Base-by-base conservation (phyloP, 1,284 basidiomycete genomes). In the Tilletia setariae region DNA sequence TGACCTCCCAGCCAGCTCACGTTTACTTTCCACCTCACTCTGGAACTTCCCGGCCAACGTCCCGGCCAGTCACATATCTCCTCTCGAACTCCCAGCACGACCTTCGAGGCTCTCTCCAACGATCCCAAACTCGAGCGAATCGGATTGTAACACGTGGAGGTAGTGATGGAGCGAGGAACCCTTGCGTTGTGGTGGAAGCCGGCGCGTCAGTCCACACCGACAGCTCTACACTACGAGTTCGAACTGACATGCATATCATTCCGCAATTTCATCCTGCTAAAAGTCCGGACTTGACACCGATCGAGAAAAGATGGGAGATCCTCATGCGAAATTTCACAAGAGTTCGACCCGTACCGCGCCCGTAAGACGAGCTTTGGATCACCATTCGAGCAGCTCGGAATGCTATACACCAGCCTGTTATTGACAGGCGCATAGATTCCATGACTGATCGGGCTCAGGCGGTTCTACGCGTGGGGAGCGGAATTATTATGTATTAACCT, bases 261-360 rank as follows among this genome's bases (percentile, higher is more conserved):
- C 47, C 47, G 8, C 47, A 49, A 25, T 8, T 49, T 49, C 47
- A 49, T 19, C 67, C 63, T 7, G 44, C 67, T 23, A 63, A 65
- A 21, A 62, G 42, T n/a, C 67, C 67, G 16, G 63, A 68, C 63
- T n/a, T 68, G 2, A 68, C 65, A 25, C 67, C 67, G 46, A 68
- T 51, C 23, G 44, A 68, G n/a, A 68, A 68, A 30, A 43, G 51
- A 35, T 65, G 63, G 63, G 13, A 3, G 1, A 35, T 64, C 32
- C 59, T 67, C 32, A 67, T 64, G 32, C 2, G 3, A n/a, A 44
- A 32, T 13, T 19, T 68, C 47, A 49, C 7, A 16, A 4, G 47
- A 7, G 4, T 4, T 4, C 47, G 47, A 19, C 47, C 47, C 23
- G 47, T 49, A 7, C 47, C 47, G 19, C 47, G 47, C 6, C 6